phyloP scores from a whole-genome alignment of 768 basidiomycete species.

The Trametes sanguinea region DNA sequence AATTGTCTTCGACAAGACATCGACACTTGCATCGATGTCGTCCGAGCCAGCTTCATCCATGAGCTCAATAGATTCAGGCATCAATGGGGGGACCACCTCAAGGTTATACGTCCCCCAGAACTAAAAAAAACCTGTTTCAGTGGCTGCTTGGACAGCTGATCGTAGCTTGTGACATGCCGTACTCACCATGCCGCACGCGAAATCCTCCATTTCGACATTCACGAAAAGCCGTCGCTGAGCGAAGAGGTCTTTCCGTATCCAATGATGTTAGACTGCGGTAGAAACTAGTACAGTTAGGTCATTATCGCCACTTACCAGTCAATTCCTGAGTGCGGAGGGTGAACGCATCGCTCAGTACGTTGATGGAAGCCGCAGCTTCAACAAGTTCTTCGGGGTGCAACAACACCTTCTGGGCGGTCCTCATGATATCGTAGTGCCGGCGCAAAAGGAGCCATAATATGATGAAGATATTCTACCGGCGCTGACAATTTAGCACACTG shows the following conservation, averaged over 20 bases:
- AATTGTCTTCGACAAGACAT: background rate
- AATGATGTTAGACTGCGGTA: too few species aligned
- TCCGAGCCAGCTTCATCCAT: too few species aligned
- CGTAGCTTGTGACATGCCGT: too few species aligned
- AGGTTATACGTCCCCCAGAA: too few species aligned
- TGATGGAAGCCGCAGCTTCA: background rate
- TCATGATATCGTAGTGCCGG: slow-evolving; percentile 36
- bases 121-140: too few species aligned
- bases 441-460: slow-evolving; percentile 37
- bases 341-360: background rate
- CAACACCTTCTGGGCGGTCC: background rate
- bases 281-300: too few species aligned
- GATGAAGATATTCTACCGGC: slow-evolving; percentile 35
- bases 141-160: background rate
- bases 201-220: background rate
- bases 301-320: background rate
- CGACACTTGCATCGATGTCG: background rate
- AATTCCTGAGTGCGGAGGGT: background rate
- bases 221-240: slow-evolving; percentile 2
- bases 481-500: background rate
- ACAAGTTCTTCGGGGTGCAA: slow-evolving; percentile 6
- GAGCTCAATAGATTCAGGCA: too few species aligned
- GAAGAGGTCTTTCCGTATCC: background rate
- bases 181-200: slow-evolving; percentile 11
- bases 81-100: too few species aligned